Conservation (phyloP, 371 early-diverging fungal species). For the Dichotomocladium elegans region DNA sequence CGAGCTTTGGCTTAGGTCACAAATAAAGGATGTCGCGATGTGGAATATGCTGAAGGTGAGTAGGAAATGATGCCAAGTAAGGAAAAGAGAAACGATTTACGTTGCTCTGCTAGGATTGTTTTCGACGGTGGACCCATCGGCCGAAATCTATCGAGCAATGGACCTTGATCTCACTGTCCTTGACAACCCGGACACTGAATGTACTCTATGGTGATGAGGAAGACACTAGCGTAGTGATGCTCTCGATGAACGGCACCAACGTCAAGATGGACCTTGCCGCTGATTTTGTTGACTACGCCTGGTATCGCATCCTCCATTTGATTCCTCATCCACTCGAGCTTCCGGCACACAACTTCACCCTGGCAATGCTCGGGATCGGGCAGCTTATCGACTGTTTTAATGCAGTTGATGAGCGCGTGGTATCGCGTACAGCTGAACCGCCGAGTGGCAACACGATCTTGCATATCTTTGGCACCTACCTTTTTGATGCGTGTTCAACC, state of each 20-base stretch:
- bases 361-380: constrained; percentile 66
- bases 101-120: constrained; percentile 47
- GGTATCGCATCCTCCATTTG: constrained; percentile 70
- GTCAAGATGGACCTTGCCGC: constrained; percentile 62
- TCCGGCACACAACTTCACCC: constrained; percentile 57
- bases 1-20: constrained; percentile 74
- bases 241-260: constrained; percentile 49
- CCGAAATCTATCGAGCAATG: constrained; percentile 67
- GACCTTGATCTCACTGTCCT: constrained; percentile 57
- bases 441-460: constrained; percentile 79
- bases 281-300: constrained; percentile 67
- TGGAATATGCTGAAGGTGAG: constrained; percentile 70
- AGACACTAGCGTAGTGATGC: constrained; percentile 50
- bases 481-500: constrained; percentile 64
- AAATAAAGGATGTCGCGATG: constrained; percentile 61
- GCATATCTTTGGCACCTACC: constrained; percentile 74
- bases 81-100: no score
- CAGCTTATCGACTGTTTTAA: constrained; percentile 59
- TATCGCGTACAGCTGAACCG: constrained; percentile 15
- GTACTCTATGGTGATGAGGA: constrained; percentile 59
- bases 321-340: constrained; percentile 62
- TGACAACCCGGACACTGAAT: constrained; percentile 60
- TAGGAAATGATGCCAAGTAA: no score
- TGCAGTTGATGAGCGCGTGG: no score
- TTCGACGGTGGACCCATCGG: constrained; percentile 72